Base-by-base conservation (phyloP, 2,329 filamentous ascomycete genomes). In the Trichophyton simii region DNA sequence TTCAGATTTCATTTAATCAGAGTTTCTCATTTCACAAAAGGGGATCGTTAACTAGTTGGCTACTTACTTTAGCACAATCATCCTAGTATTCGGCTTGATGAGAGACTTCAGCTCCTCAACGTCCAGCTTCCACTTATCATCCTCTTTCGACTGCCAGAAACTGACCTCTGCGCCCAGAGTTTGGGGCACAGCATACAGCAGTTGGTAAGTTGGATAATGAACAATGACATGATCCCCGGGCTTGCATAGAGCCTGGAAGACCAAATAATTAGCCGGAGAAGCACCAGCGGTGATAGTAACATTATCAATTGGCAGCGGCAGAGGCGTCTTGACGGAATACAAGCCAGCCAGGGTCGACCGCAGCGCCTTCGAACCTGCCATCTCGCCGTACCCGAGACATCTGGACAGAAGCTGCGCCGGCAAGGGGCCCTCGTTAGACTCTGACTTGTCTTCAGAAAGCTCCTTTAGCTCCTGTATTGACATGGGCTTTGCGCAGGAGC, bases 131-230 rank as follows among this genome's bases (percentile, higher is more conserved):
- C 86, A 94, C 15, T 81, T 79, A 57, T 88, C 80, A 22, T 83
- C 78, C 44, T 82, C 79, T 57, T 79, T 80, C 7, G 89, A 79
- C 69, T 82, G 84, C 90, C 90, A 95, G 9, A 92, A 72, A 48
- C 85, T 84, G 15, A 95, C 87, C 62, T 89, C 83, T 0, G 88
- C 89, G 0, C 90, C 89, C 3, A 95, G 75, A 42, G 84, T 87
- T 66, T 80, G 79, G 0, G 90, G 89, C 0, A 95, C 82, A 8
- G 84, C 78, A 69, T 92, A 94, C 1, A 95, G 80, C 68, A 94
- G 89, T 71, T 94, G 88, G 68, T 94, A 95, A 0, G 89, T 92
- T 11, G 91, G 90, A 70, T 91, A 89, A 62, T 94, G 87, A 68
- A 88, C 94, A 62, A 95, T 82, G 55, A 92, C 87, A 78, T 95